A percentile compares a stretch with the other conserved stretches of the same genome.
phyloP scores from a whole-genome alignment of 148 eudicot species.

The Cornus controversa region DNA sequence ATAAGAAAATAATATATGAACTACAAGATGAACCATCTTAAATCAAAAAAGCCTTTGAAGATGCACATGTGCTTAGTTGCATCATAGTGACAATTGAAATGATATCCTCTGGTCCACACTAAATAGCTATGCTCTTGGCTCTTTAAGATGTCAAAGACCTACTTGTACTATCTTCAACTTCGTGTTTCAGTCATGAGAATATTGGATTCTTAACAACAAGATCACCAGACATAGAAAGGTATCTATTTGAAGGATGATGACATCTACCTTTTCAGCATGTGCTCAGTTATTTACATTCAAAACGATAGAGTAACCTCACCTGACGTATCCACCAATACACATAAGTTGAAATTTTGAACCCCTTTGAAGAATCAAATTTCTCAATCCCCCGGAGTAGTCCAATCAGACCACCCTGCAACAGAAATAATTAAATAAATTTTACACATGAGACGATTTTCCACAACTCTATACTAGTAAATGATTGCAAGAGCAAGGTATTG shows the following conservation, averaged over 20 bases:
- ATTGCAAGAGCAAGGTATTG: background rate
- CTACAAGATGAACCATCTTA: background rate
- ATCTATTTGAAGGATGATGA: constrained; percentile 2
- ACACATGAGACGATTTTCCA: background rate
- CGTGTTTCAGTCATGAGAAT: background rate
- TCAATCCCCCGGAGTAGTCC: constrained; percentile 95
- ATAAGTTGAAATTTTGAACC: constrained; percentile 90
- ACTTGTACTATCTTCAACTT: background rate
- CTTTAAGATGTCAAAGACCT: background rate
- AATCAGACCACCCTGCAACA: constrained; percentile 77
- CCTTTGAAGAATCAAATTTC: constrained; percentile 96
- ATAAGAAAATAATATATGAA: background rate
- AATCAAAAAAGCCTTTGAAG: background rate
- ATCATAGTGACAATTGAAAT: background rate
- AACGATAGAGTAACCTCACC: constrained; percentile 32
- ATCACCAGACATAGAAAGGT: constrained; percentile 1
- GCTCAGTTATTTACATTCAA: background rate
- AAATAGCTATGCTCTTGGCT: background rate
- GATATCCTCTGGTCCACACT: background rate
- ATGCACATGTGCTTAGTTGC: background rate
- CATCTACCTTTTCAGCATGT: background rate
- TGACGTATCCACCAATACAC: constrained; percentile 99
- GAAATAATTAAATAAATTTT: constrained; percentile 11
- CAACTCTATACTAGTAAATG: background rate
- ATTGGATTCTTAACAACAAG: background rate